Percentiles rank a stretch among this genome's conserved stretches.
These are phyloP conservation scores for Sporothrix globosa DNA, from an alignment of 2,329 filamentous ascomycete genomes.

Conservation along the genomic window DNA sequence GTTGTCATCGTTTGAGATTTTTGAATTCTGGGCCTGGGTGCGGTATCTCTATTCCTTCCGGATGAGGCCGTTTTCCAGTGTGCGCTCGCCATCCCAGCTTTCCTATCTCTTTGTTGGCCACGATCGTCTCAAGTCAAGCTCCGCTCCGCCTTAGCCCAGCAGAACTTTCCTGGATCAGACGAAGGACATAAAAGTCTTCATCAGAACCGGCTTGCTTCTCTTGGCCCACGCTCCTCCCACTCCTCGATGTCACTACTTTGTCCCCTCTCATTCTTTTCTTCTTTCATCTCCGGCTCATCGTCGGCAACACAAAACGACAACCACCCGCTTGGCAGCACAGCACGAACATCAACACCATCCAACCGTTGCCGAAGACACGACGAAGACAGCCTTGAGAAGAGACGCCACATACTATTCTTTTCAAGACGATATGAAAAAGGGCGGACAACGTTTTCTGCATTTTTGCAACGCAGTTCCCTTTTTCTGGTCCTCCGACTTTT, in stretches of 20 bases:
- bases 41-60: slow-evolving; percentile 55
- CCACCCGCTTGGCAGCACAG: slow-evolving; percentile 20
- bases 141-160: slow-evolving; percentile 41
- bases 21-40: slow-evolving; percentile 53
- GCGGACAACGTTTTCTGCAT: not conserved
- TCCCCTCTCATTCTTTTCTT: not conserved
- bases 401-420: not conserved
- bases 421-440: not conserved
- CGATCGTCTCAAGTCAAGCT: slow-evolving; percentile 48
- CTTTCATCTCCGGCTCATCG: not conserved
- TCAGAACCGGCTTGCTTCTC: not conserved
- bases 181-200: not conserved
- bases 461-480: not conserved
- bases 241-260: slow-evolving; percentile 13
- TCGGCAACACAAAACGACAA: slow-evolving; percentile 1
- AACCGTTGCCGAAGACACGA: slow-evolving; percentile 33
- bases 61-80: slow-evolving; percentile 42
- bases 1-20: slow-evolving; percentile 48
- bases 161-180: slow-evolving; percentile 2
- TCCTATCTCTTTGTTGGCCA: slow-evolving; percentile 54
- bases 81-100: slow-evolving; percentile 53
- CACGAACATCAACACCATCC: not conserved
- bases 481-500: not conserved
- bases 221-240: slow-evolving; percentile 10
- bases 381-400: slow-evolving; percentile 13